Base-by-base conservation (phyloP, 805 yeast species). In the Kluyveromyces nonfermentans region DNA sequence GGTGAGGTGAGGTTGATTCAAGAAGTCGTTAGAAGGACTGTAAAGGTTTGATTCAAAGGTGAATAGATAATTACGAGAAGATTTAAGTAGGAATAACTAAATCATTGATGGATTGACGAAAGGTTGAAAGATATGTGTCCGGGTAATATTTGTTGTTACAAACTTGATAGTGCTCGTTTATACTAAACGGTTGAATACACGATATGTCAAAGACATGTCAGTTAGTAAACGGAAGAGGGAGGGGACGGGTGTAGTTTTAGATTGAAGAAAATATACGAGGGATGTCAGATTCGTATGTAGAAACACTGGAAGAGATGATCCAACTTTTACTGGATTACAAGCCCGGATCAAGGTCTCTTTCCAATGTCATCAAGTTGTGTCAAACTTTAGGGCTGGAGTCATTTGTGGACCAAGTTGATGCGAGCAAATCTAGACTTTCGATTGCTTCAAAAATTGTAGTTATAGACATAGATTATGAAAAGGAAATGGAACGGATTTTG, bases 361-460 rank as follows among this genome's bases (percentile, higher is more conserved):
- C 60, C 22, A 62, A 61, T 42, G 57, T 62, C 7, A 58, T 62
- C 7, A 60, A 57, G 39, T 45, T 62, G 15, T 62, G 67, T 44
- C 63, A 62, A 40, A 61, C 65, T 1, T 44, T 62, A 17, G 61
- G 60, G 7, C 42, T 62, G 30, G 67, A 62, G 43, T 61, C 65
- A 1, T 62, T 62, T 39, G 56, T 57, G 4, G 67, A 62, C 40
- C 59, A 57, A 39, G 44, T 62, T 3, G 60, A 54, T 37, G 40
- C 44, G 4, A 51, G 53, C 17, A 48, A 50, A 4, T 52, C 62
- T 14, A 51, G 68, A 40, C 43, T 63, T 7, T 63, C 68, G 0
- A 60, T 65, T 3, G 68, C 68, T 1, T 63, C 67, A 2, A 62
- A 63, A 33, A 63, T 63, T 36, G 56, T 63, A 15, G 68, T 63